Percentiles rank a stretch among this genome's conserved stretches.
Conservation (phyloP, 1,139 yeast genomes). For the Saccharomyces hybrid region DNA sequence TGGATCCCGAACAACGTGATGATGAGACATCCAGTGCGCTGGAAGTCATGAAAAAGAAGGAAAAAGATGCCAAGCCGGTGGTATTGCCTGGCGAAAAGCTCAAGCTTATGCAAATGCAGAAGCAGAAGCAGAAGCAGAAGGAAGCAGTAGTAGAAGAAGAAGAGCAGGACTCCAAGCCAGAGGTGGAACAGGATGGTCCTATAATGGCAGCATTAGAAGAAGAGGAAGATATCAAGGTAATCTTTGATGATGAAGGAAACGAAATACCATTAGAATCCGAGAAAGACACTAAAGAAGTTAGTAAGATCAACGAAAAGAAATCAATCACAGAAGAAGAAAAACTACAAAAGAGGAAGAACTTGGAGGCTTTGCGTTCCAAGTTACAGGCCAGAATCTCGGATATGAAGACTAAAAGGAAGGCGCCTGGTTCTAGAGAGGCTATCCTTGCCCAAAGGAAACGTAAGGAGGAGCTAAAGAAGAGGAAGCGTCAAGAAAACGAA, state of each 20-base stretch:
- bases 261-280: constrained; percentile 32
- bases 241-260: constrained; percentile 76
- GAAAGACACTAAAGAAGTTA: constrained; percentile 10
- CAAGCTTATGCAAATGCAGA: constrained; percentile 8
- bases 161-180: constrained; percentile 13
- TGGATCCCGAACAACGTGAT: constrained; percentile 57
- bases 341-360: constrained; percentile 45
- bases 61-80: constrained; percentile 51
- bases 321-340: constrained; percentile 38
- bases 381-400: constrained; percentile 63
- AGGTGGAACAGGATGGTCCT: constrained; percentile 8
- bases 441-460: constrained; percentile 52
- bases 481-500: constrained; percentile 37
- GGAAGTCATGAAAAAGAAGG: constrained; percentile 54
- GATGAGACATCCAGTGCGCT: constrained; percentile 56
- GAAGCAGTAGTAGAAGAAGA: constrained; percentile 19
- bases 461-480: constrained; percentile 35
- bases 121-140: constrained; percentile 11
- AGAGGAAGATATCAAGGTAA: constrained; percentile 39
- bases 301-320: constrained; percentile 9
- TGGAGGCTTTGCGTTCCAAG: constrained; percentile 60
- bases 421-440: constrained; percentile 83
- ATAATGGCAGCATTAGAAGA: constrained; percentile 14
- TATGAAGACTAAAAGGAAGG: constrained; percentile 76
- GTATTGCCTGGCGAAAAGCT: constrained; percentile 42